These are phyloP conservation scores for Phylloporus scabripes DNA, from an alignment of 768 basidiomycete genomes.

Conservation along the genomic window DNA sequence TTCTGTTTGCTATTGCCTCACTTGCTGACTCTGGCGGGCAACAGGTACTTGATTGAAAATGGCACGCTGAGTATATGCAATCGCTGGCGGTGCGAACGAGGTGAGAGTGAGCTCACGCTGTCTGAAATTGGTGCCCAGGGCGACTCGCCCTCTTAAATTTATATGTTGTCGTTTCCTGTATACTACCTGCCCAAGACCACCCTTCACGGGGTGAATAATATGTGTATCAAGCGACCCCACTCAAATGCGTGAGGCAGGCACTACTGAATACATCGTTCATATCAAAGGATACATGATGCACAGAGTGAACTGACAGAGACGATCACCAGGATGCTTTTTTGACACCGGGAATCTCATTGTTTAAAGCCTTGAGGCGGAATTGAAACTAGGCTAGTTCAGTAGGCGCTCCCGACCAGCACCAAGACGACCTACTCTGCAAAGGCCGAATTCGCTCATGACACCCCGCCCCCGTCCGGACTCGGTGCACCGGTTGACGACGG, in stretches of 20 bases:
- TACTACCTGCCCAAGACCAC: conserved; percentile 2
- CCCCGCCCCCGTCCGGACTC: conserved; percentile 86
- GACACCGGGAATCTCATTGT: conserved; percentile 82
- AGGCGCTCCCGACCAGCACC: background rate
- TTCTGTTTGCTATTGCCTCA: background rate
- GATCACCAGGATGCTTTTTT: conserved; percentile 86
- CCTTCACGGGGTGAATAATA: conserved; percentile 7
- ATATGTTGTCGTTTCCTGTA: conserved; percentile 1
- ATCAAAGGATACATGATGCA: background rate
- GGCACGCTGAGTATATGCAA: conserved; percentile 68
- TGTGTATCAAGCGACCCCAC: background rate
- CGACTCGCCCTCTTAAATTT: conserved; percentile 25
- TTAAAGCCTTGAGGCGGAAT: conserved; percentile 80
- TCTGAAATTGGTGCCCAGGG: conserved; percentile 44
- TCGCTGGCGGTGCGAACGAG: conserved; percentile 83
- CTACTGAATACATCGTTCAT: background rate
- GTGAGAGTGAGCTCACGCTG: conserved; percentile 64
- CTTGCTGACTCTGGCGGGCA: conserved; percentile 1
- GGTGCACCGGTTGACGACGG: conserved; percentile 83
- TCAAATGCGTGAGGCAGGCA: background rate
- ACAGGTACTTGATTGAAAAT: conserved; percentile 74
- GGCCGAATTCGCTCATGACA: conserved; percentile 81
- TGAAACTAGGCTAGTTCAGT: conserved; percentile 49
- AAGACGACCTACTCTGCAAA: conserved; percentile 59
- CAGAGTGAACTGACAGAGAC: background rate